Conservation (phyloP, 179 eudicot species). For the Actinidia arguta region DNA sequence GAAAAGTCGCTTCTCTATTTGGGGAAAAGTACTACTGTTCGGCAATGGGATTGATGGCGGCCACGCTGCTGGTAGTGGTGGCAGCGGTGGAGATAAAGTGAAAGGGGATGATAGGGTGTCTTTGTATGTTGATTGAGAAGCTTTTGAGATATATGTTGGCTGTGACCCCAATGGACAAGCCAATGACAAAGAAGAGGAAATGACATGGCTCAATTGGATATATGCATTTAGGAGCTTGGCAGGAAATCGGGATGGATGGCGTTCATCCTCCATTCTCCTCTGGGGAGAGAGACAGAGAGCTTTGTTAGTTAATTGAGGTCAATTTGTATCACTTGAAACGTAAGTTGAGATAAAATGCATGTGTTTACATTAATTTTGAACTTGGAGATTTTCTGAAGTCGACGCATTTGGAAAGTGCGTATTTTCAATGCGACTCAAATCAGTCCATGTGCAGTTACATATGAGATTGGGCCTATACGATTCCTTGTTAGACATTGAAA, state of each 20-base stretch:
- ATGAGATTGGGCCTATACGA: too few species aligned
- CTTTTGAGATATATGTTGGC: neutral
- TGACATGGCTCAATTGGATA: neutral
- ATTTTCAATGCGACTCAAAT: neutral
- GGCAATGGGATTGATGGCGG: too few species aligned
- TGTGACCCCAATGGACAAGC: constrained; percentile 20
- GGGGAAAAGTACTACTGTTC: too few species aligned
- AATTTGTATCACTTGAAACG: neutral
- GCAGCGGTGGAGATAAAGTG: neutral
- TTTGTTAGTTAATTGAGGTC: too few species aligned
- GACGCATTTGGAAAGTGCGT: neutral
- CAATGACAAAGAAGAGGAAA: constrained; percentile 6
- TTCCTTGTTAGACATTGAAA: too few species aligned
- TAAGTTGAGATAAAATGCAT: neutral
- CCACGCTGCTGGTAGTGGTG: neutral
- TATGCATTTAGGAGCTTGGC: neutral
- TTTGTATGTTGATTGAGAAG: constrained; percentile 14
- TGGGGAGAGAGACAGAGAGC: neutral
- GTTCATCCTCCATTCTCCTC: constrained; percentile 7
- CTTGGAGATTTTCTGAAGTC: neutral
- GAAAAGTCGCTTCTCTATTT: constrained; percentile 22
- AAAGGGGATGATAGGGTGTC: neutral
- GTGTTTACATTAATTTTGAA: neutral
- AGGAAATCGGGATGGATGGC: neutral
- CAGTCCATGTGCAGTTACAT: neutral